Percentiles rank a stretch among this genome's conserved stretches.
Conservation (phyloP, 2,329 filamentous ascomycete genomes). For the Cytospora mali region DNA sequence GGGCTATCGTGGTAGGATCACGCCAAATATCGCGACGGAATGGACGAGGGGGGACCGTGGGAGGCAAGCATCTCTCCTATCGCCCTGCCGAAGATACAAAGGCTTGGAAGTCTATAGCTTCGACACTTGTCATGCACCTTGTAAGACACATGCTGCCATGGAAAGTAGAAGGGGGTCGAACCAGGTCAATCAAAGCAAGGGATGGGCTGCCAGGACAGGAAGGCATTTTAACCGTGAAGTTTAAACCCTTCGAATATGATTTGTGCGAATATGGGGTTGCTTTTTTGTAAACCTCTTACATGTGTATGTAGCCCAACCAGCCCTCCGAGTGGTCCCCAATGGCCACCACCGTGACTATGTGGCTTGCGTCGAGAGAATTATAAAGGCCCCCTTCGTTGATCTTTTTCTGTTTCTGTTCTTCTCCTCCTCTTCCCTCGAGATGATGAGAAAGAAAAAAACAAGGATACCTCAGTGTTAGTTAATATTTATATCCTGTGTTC, state of each 20-base stretch:
- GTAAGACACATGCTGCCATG: background rate
- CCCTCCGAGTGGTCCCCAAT: background rate
- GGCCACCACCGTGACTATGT: background rate
- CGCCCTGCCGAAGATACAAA: background rate
- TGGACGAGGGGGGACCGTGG: background rate
- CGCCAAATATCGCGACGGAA: background rate
- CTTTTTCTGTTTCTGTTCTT: background rate
- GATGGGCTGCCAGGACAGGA: background rate
- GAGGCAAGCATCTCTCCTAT: background rate
- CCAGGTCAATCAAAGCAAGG: too few relatives aligned
- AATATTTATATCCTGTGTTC: background rate
- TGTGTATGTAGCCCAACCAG: too few relatives aligned
- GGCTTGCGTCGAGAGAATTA: conserved; percentile 17
- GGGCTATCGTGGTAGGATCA: background rate
- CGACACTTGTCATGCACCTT: background rate
- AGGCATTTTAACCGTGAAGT: background rate
- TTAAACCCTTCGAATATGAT: background rate
- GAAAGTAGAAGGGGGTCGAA: background rate
- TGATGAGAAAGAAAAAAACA: background rate
- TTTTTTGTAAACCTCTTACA: background rate
- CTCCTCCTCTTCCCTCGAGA: background rate
- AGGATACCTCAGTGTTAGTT: background rate
- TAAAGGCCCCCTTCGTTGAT: conserved; percentile 21
- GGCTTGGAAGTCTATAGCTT: background rate
- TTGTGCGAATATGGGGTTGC: background rate